These are phyloP conservation scores for Ceratobasidium sp. DNA, from an alignment of 1,284 basidiomycete genomes.

Conservation along the genomic window DNA sequence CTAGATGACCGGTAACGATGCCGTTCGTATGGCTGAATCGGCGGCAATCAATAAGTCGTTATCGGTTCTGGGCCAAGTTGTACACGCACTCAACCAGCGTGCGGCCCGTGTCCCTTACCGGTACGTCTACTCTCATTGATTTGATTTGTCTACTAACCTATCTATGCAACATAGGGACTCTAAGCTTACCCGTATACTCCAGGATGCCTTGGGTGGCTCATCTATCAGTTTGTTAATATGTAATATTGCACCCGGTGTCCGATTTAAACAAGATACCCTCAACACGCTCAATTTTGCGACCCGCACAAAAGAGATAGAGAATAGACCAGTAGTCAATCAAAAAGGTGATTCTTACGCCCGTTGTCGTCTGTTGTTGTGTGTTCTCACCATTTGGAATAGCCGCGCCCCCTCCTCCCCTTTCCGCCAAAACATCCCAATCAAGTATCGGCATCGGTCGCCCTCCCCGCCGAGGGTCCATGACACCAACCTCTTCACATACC, in stretches of 20 bases:
- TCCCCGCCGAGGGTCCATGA: slow-evolving; percentile 36
- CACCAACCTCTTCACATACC: slow-evolving; percentile 39
- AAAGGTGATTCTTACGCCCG: slow-evolving; percentile 56
- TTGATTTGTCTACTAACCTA: slow-evolving; percentile 47
- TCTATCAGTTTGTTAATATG: slow-evolving; percentile 81
- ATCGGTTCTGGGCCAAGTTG: slow-evolving; percentile 81
- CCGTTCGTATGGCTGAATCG: slow-evolving; percentile 79
- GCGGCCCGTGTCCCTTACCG: slow-evolving; percentile 82
- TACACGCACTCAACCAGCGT: slow-evolving; percentile 78
- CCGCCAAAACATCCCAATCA: slow-evolving; percentile 44
- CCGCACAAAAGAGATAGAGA: slow-evolving; percentile 80
- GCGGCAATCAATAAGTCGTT: slow-evolving; percentile 85
- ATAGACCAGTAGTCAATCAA: slow-evolving; percentile 75
- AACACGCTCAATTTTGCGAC: slow-evolving; percentile 85
- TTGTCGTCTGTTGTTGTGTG: background rate
- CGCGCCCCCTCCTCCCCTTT: slow-evolving; percentile 56
- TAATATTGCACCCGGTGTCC: slow-evolving; percentile 79
- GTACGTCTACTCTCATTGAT: slow-evolving; percentile 81
- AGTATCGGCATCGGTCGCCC: slow-evolving; percentile 43
- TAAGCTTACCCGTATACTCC: slow-evolving; percentile 97
- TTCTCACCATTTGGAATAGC: slow-evolving; percentile 31
- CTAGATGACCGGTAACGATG: slow-evolving; percentile 80
- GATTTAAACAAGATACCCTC: slow-evolving; percentile 80
- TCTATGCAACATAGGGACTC: slow-evolving; percentile 84
- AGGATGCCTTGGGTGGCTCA: slow-evolving; percentile 80